Conservation (phyloP, 257 asterid genomes). For the Solanum neorickii region DNA sequence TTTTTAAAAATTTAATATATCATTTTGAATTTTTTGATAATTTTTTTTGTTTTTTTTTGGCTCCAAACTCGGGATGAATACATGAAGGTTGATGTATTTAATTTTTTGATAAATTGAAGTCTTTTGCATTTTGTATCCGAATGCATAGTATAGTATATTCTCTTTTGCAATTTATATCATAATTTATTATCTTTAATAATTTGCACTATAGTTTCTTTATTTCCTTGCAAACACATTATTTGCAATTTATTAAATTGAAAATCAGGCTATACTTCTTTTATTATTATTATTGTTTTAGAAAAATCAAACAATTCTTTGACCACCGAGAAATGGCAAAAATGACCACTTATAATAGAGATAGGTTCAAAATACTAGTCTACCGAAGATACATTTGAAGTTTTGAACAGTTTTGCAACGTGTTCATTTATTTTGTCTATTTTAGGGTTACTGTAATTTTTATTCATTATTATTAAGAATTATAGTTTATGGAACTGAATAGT, state of each 20-base stretch:
- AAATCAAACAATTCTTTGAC: not conserved
- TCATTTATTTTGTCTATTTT: not conserved
- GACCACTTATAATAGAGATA: not conserved
- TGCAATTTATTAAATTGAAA: not conserved
- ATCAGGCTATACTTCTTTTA: not conserved
- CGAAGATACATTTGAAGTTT: not conserved
- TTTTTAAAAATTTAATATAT: no score
- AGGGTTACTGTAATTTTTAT: not conserved
- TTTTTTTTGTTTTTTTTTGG: no score
- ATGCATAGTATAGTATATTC: not conserved
- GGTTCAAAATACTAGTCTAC: not conserved
- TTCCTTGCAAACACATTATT: not conserved
- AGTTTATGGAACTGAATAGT: no score
- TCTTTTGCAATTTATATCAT: not conserved
- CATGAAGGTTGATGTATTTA: not conserved
- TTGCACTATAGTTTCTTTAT: not conserved
- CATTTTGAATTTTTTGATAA: no score
- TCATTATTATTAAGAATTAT: no score
- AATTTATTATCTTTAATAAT: not conserved
- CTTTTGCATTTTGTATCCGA: not conserved
- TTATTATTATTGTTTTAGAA: not conserved
- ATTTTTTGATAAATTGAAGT: not conserved
- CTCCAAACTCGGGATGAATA: no score
- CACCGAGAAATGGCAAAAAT: not conserved
- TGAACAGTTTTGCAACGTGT: not conserved